Evolutionary conservation across 805 yeast genomes (phyloP), one percentile per base, ranked within the genome.

Genomic region (Zygosaccharomyces bisporus): DNA sequence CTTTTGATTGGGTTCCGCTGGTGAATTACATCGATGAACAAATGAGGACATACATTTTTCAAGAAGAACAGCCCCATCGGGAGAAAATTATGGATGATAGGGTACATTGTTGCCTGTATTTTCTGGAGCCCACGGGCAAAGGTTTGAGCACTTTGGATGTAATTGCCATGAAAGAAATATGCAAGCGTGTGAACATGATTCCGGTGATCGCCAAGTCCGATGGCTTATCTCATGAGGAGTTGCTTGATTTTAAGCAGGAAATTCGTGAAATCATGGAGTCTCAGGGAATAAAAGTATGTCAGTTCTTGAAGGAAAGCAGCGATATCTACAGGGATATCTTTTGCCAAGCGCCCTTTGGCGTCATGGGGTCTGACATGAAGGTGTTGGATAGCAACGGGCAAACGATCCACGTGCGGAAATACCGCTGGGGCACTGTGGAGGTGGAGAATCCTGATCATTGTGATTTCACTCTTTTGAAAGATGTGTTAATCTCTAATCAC

Each of bases 121-220:
- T 91, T 61, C 71, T 91, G 43, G 74, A 79, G 4, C 91, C 95
- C 0, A 72, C 81, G 4, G 79, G 81, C 32, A 76, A 73, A 48
- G 76, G 81, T 3, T 63, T 86, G 44, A 72, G 75, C 43, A 78
- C 83, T 6, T 68, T 83, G 42, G 96, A 90, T 63, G 73, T 86
- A 49, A 80, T 75, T 51, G 76, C 85, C 4, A 80, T 89, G 86
- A 77, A 77, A 63, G 80, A 77, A 49, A 72, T 90, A 20, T 74
- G 85, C 23, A 70, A 76, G 20, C 74, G 91, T 43, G 90, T 84
- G 33, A 89, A 87, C 58, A 72, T 90, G 50, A 79, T 89, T 49
- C 96, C 96, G 1, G 79, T 89, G 3, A 76, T 88, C 55, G 77
- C 88, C 20, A 86, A 87, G 61, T 84, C 91, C 4, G 96, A 89